Conservation (phyloP, 148 eudicot species). For the Spergularia marina region DNA sequence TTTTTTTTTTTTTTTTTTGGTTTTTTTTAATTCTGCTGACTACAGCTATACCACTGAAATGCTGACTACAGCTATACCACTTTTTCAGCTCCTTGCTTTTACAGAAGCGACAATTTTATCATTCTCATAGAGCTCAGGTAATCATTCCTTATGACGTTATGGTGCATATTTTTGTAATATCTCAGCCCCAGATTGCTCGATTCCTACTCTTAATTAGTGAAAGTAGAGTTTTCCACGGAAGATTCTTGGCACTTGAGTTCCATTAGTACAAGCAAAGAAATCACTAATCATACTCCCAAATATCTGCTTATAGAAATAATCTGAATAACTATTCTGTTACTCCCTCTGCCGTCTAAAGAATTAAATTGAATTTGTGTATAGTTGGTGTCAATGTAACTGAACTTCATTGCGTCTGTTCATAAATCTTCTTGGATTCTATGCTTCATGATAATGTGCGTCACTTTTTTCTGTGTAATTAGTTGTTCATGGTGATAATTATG, state of each 20-base stretch:
- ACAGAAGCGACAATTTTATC: constrained; percentile 92
- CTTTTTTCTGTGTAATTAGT: neutral
- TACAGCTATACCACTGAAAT: neutral
- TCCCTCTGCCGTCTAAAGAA: no score
- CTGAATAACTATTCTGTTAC: no score
- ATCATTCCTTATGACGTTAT: constrained; percentile 4
- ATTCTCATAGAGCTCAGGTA: constrained; percentile 98
- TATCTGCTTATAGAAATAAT: no score
- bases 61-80: neutral
- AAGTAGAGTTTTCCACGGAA: no score
- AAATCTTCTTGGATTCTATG: neutral
- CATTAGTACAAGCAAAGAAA: no score
- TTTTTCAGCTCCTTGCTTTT: constrained; percentile 62
- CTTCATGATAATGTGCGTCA: neutral
- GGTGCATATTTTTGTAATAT: neutral
- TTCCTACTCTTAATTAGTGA: neutral
- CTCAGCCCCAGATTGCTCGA: neutral
- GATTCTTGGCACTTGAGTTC: no score
- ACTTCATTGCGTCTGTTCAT: neutral
- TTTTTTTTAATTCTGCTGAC: neutral
- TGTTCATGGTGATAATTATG: constrained; percentile 8
- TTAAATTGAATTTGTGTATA: no score
- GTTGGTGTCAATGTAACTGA: no score
- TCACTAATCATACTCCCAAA: no score
- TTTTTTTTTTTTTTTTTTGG: neutral